Evolutionary conservation across 169 alveolate species (phyloP), one percentile per base, ranked within the genome.

Genomic region (Cyclospora cayetanensis): DNA sequence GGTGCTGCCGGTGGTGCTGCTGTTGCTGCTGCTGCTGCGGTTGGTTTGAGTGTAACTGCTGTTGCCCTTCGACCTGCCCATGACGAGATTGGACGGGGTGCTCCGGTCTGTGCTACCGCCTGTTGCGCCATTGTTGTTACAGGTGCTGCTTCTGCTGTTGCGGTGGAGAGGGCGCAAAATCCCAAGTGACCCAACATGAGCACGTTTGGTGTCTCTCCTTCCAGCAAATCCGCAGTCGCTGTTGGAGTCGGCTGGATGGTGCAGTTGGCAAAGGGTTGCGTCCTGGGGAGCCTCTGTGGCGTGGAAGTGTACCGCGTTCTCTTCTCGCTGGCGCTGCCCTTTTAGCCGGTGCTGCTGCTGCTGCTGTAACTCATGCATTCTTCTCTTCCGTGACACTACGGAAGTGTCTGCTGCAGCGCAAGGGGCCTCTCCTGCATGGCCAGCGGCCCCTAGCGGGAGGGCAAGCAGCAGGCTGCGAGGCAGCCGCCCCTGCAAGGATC

Each of bases 371-470:
- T 72, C 60, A 20, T 37, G n/a, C 35, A 22, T 72, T 22, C 83
- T 31, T 4, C 83, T 35, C 31, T 72, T 72, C 27, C 4, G 60
- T 5, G 60, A 55, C 27, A 22, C 83, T 15, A 0, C 52, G 22
- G 83, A 7, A 1, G 55, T 22, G 20, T 46, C 20, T 12, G 25
- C 20, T 12, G 2, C 11, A 7, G 35, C 31, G 22, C 0, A 31
- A 0, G 25, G 60, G 0, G 83, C 55, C 52, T 55, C 60, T 46
- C 11, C n/a, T 3, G 55, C 3, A 4, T 34, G 60, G n/a, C 83
- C 15, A 35, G 83, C 60, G 83, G 83, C 37, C 83, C 46, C 83
- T 46, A 72, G 52, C 83, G n/a, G n/a, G n/a, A n/a, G n/a, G n/a
- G n/a, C n/a, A n/a, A n/a, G n/a, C n/a, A n/a, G n/a, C n/a, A n/a